Evolutionary conservation across 345 rosid species (phyloP).

Genomic region (Ceriops tagal): DNA sequence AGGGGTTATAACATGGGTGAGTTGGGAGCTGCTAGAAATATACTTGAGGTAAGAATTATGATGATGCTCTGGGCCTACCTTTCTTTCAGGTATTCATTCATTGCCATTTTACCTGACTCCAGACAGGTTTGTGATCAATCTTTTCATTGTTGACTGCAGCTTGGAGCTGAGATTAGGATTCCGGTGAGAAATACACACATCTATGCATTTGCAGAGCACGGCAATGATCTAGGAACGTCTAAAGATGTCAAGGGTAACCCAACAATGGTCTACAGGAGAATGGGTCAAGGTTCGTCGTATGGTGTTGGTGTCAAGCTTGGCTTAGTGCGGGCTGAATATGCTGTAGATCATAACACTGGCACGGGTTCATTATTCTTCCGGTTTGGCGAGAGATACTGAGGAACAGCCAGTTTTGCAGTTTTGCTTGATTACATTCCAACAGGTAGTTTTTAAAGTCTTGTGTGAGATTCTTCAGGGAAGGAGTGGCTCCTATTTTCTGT

Average conservation of each 20-base stretch:
- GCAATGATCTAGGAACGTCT: conserved; percentile 89
- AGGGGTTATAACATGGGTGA: conserved; percentile 99
- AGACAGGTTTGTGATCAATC: conserved; percentile 2
- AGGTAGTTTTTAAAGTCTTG: too few species aligned
- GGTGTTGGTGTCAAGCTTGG: conserved; percentile 90
- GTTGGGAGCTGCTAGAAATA: conserved; percentile 51
- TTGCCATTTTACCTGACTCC: too few species aligned
- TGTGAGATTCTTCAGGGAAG: too few species aligned
- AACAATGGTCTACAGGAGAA: conserved; percentile 83
- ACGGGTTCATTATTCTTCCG: conserved; percentile 87
- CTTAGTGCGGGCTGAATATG: conserved; percentile 87
- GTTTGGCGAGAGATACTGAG: conserved; percentile 87
- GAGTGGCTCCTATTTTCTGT: too few species aligned
- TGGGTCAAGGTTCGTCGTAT: conserved; percentile 91
- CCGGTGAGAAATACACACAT: conserved; percentile 83
- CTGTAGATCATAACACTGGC: conserved; percentile 90
- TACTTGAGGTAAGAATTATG: conserved; percentile 52
- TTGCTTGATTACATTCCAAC: too few species aligned
- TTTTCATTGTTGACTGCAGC: conserved; percentile 38
- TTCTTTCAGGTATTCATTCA: too few species aligned
- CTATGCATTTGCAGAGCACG: conserved; percentile 92
- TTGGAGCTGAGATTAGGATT: conserved; percentile 87
- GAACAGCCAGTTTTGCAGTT: background rate
- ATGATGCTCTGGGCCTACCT: background rate
- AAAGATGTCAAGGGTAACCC: conserved; percentile 98